Base-by-base conservation (phyloP, 2,329 filamentous ascomycete genomes). In the Blastomyces parvus region DNA sequence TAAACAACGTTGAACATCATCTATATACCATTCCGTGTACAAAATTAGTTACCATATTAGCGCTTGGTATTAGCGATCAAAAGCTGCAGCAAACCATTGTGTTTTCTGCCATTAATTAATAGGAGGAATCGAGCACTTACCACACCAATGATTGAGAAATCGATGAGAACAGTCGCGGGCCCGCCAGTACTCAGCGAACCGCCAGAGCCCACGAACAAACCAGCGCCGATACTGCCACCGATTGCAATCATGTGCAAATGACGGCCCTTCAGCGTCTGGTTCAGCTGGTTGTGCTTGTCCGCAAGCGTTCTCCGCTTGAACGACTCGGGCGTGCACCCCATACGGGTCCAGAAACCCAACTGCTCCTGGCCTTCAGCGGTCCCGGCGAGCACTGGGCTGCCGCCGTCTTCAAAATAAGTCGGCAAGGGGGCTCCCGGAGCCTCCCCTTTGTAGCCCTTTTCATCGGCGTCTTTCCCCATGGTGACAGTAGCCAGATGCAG, bases 1-100 rank as follows among this genome's bases (percentile, higher is more conserved):
- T 84, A 82, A 68, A 84, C 79, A 11, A 82, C 84, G 68, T 83
- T 81, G 55, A 86, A 75, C 67, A 86, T 75, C 81, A 86, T 84
- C 68, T 80, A 30, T 5, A 42, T 30, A 13, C n/a, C n/a, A n/a
- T n/a, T n/a, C n/a, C n/a, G n/a, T 22, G 13, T 46, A 7, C 9
- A 52, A 27, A 27, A 7, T 17, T 11, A 14, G 25, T 27, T 27
- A 8, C 8, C 2, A 50, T 27, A 59, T 55, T 55, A 55, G 27
- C 30, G 4, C 52, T 14, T n/a, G 52, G 3, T n/a, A 30, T 36
- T 55, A 11, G 11, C 4, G 30, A 36, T 7, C n/a, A 33, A 11
- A 11, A 55, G 30, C 9, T 19, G 52, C 17, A 36, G 19, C 22
- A n/a, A n/a, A 5, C 17, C 22, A n/a, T 38, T n/a, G n/a, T n/a